Evolutionary conservation across 495 filamentous ascomycete genomes (phyloP).

Genomic region (Xylaria scruposa): DNA sequence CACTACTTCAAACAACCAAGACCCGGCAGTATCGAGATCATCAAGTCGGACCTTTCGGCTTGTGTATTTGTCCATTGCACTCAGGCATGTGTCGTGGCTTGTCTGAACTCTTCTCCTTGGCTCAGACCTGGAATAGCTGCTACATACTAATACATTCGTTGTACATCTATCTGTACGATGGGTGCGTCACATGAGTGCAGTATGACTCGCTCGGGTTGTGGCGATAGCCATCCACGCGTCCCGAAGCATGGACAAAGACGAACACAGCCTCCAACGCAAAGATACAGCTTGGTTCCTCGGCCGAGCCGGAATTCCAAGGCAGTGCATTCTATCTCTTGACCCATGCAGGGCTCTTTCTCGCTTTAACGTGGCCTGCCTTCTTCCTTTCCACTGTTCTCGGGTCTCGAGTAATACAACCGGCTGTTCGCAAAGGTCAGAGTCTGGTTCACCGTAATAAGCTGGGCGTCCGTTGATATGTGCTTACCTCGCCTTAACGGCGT

Average conservation of each 20-base stretch:
- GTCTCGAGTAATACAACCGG: slow-evolving; percentile 91
- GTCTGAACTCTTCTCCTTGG: not conserved
- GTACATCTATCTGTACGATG: slow-evolving; percentile 32
- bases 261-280: slow-evolving; percentile 5
- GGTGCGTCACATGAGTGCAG: slow-evolving; percentile 23
- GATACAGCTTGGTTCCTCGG: slow-evolving; percentile 4
- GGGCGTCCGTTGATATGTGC: slow-evolving; percentile 39
- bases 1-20: not conserved
- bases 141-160: slow-evolving; percentile 41
- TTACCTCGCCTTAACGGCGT: slow-evolving; percentile 85
- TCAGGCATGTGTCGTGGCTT: not conserved
- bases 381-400: slow-evolving; percentile 93
- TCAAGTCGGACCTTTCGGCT: slow-evolving; percentile 9
- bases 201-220: slow-evolving; percentile 21
- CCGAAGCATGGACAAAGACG: slow-evolving; percentile 12
- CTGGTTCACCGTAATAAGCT: not conserved
- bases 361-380: slow-evolving; percentile 95
- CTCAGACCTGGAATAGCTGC: slow-evolving; percentile 31
- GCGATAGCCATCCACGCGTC: slow-evolving; percentile 19
- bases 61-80: not conserved
- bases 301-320: not conserved
- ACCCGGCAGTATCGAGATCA: slow-evolving; percentile 1
- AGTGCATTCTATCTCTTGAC: slow-evolving; percentile 74
- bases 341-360: slow-evolving; percentile 98
- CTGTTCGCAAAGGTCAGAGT: slow-evolving; percentile 52